These are phyloP conservation scores for Zangia roseola DNA, from an alignment of 768 basidiomycete species.

Conservation along the genomic window DNA sequence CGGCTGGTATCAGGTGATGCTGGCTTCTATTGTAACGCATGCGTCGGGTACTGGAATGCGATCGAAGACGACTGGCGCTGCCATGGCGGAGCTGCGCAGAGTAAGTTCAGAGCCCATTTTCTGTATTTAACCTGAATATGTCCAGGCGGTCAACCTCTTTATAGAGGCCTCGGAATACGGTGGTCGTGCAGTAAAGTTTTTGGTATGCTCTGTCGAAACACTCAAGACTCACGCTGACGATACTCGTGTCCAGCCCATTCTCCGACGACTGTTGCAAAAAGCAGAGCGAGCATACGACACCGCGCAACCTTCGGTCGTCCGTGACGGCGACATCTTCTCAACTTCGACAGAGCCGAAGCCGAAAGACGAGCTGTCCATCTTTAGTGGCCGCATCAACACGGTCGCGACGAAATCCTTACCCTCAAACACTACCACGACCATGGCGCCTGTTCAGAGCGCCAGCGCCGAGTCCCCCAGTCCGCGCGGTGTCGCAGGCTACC, in stretches of 20 bases:
- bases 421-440: slow-evolving; percentile 11
- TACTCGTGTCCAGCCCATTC: slow-evolving; percentile 51
- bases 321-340: slow-evolving; percentile 56
- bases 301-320: slow-evolving; percentile 44
- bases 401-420: slow-evolving; percentile 47
- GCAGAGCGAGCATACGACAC: slow-evolving; percentile 53
- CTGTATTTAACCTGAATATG: not conserved
- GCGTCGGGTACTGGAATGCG: slow-evolving; percentile 43
- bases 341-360: slow-evolving; percentile 43
- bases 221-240: slow-evolving; percentile 2
- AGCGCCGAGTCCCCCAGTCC: not conserved
- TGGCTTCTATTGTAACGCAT: slow-evolving; percentile 75
- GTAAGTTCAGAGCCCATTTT: slow-evolving; percentile 9
- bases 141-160: slow-evolving; percentile 60
- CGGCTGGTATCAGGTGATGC: slow-evolving; percentile 54
- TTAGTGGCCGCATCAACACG: slow-evolving; percentile 72
- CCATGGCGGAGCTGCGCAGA: slow-evolving; percentile 58
- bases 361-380: slow-evolving; percentile 73
- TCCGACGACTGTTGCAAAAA: slow-evolving; percentile 59
- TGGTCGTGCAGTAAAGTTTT: slow-evolving; percentile 67
- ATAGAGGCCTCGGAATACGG: slow-evolving; percentile 59
- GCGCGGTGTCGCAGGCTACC: slow-evolving; percentile 24
- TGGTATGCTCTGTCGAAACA: slow-evolving; percentile 41
- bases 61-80: slow-evolving; percentile 70
- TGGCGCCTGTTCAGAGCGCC: slow-evolving; percentile 9